Evolutionary conservation across 108 stramenopile genomes (phyloP), one percentile per base, ranked within the genome.

Genomic region (Bacterosira constricta): DNA sequence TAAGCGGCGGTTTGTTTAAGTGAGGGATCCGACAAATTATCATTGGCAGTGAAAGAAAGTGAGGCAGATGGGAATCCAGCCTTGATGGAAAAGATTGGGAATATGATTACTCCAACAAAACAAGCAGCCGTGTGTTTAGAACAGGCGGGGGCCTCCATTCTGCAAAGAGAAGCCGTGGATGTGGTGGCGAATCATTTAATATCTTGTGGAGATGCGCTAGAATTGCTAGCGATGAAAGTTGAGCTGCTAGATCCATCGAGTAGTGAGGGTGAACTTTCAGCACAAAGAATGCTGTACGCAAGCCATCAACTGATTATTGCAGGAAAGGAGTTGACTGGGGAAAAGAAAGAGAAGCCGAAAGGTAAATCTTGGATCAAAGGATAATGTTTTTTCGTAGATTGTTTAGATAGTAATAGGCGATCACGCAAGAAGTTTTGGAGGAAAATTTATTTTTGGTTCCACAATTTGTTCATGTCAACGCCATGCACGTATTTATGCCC

Each of bases 291-390:
- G 91, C 58, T 49, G 27, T 92, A 75, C 74, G 91, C 88, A 6
- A 62, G 85, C n/a, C 65, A 83, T 34, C 69, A 69, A 55, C 85
- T 92, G 87, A 76, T 73, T 21, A 31, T 77, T 69, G 88, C 91
- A 2, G 91, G 86, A 34, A 87, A 75, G 32, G 81, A 89, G 34
- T 72, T 91, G 53, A 77, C 52, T 55, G 88, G 85, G 32, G 73
- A 64, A 42, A 80, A 68, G 36, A 59, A 60, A 36, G 79, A 61
- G 31, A 75, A 77, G 23, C 34, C 65, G 8, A 77, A 69, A 32
- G 90, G 87, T 3, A 89, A 89, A 64, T 72, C 72, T 8, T 91
- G 88, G 86, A 72, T 91, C 17, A 89, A 91, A 49, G 87, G 85
- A 12, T 82, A 71, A 26, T 1, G 25, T 46, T 6, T 8, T 17